Base-by-base conservation (phyloP, 2,329 filamentous ascomycete species). In the Teratosphaeria destructans region DNA sequence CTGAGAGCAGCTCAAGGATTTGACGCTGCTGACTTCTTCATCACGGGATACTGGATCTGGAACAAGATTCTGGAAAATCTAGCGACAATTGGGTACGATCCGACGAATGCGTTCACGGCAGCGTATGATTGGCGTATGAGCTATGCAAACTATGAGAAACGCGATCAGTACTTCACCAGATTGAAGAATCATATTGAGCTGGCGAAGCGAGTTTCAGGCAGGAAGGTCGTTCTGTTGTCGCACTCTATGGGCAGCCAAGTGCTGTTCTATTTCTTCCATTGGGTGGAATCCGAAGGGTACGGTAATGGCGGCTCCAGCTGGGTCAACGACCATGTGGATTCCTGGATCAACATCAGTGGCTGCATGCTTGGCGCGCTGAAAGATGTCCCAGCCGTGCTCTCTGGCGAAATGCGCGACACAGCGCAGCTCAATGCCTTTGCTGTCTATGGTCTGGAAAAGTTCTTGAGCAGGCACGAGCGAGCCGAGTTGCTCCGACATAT, bases 191-290 rank as follows among this genome's bases (percentile, higher is more conserved):
- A 96, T 71, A 93, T 99, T 66, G 94, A 99, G 76, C 84, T 89
- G 32, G 90, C 89, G 0, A 82, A 89, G 47, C 76, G 81, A n/a
- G 82, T 90, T 1, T 83, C 85, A 5, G 84, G 84, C 35, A 85
- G 87, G 67, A 99, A 99, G 70, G 86, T 88, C 10, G 89, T 92
- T 0, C 77, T 99, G 14, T 84, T 93, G 7, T 96, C 91, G 0
- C 94, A 99, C 79, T 96, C 90, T 71, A 99, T 99, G 94, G 94
- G 94, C 54, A 94, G 90, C 54, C 94, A 97, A 71, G 93, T 99
- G 0, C 78, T 95, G 5, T 93, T 95, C 73, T 95, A 86, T 74
- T 88, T 89, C 73, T 81, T 92, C 67, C 87, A 89, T 68, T 88
- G 85, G 85, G 94, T 95, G 1, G 89, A 95, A 57, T 82, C 87